Base-by-base conservation (phyloP, 192 early-diverging fungal genomes). In the Coemansia sp. region DNA sequence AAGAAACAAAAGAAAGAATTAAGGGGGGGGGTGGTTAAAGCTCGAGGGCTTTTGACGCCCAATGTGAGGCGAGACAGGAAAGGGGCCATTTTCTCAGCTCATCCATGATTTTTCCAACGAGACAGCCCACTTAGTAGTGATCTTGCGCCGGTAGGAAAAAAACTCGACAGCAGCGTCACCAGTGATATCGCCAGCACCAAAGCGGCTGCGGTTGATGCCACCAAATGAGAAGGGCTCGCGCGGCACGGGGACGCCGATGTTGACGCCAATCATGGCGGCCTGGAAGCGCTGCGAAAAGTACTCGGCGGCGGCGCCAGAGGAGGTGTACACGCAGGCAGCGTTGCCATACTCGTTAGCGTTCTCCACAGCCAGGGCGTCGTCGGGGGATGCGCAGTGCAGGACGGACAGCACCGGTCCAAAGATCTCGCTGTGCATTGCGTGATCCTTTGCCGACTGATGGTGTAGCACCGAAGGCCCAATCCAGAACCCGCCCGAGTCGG, bases 161-260 rank as follows among this genome's bases (percentile, higher is more conserved):
- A 93, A 92, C 63, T 91, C 87, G 30, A 92, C 81, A 8, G 85
- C 88, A 2, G 79, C 87, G 32, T 88, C 87, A 27, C 87, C 87
- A 5, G 90, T 92, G 44, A 93, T 93, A 57, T 92, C 90, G 31
- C 72, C 69, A 58, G 83, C 76, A 27, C 90, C 91, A 63, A 92
- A 93, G 23, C 82, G 73, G 47, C 85, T 87, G 49, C 76, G 71
- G 49, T 89, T 87, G 66, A 85, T 88, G 7, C 91, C 91, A 32
- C 91, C 91, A 73, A 93, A 93, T 22, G 89, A 90, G 56, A 93
- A 93, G 47, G 91, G 91, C 64, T 93, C 91, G 23, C 88, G 70
- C 8, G 81, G 85, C 55, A 90, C 86, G 6, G 88, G 88, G 44
- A 89, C 86, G 10, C 86, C 86, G 53, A 88, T 81, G 62, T 93